phyloP scores from a whole-genome alignment of 2,329 filamentous ascomycete species.

The Talaromyces sp. region DNA sequence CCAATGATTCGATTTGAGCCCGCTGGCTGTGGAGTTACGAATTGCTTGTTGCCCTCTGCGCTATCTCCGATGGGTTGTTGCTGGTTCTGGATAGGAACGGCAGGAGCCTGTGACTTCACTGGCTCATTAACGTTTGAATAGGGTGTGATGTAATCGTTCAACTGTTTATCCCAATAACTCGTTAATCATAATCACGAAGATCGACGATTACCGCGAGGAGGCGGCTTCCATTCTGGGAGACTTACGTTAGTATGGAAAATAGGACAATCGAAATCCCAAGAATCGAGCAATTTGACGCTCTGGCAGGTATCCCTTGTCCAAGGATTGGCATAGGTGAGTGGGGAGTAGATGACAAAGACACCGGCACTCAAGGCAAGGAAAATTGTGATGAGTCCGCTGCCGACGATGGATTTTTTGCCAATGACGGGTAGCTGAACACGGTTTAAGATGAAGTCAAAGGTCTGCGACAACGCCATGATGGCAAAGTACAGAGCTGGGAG shows the following conservation, averaged over 20 bases:
- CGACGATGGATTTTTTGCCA: slow-evolving; percentile 67
- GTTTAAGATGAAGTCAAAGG: slow-evolving; percentile 78
- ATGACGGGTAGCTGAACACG: slow-evolving; percentile 67
- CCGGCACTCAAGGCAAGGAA: slow-evolving; percentile 72
- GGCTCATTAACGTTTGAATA: slow-evolving; percentile 23
- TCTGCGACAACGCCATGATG: slow-evolving; percentile 81
- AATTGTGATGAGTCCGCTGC: slow-evolving; percentile 66
- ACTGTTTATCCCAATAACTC: slow-evolving; percentile 26
- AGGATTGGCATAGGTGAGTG: slow-evolving; percentile 84
- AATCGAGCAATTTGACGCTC: slow-evolving; percentile 77
- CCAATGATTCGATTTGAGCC: slow-evolving; percentile 37
- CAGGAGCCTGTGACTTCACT: slow-evolving; percentile 22
- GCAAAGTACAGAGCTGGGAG: slow-evolving; percentile 96
- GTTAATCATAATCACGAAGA: slow-evolving; percentile 13
- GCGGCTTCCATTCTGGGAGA: slow-evolving; percentile 38
- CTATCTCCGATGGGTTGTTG: slow-evolving; percentile 19
- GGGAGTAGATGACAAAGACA: slow-evolving; percentile 80
- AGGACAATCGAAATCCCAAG: slow-evolving; percentile 99
- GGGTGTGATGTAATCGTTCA: slow-evolving; percentile 39
- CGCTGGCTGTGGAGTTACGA: slow-evolving; percentile 33
- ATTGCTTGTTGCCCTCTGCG: slow-evolving; percentile 25
- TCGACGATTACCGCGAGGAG: slow-evolving; percentile 27
- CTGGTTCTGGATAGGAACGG: slow-evolving; percentile 21
- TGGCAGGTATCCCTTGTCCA: slow-evolving; percentile 91
- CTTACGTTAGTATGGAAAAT: slow-evolving; percentile 84